phyloP scores from a whole-genome alignment of 208 protist genomes.

The Endotrypanum monterogeii region DNA sequence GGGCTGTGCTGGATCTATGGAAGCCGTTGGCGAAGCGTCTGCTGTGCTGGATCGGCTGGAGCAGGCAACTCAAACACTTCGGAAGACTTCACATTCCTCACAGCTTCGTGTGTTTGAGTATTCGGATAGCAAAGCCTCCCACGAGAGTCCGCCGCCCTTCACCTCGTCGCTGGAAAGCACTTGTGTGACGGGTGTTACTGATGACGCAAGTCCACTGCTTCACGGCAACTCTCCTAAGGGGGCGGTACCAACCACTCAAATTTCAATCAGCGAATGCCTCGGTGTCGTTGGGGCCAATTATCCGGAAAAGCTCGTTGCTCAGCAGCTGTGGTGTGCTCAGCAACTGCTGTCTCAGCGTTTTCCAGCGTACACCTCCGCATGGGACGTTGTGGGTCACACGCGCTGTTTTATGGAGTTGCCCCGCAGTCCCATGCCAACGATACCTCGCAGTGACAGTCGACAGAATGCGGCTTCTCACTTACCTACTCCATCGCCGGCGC shows the following conservation, averaged over 20 bases:
- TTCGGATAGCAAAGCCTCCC: not conserved
- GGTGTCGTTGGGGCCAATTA: conserved; percentile 25
- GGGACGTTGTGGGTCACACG: conserved; percentile 34
- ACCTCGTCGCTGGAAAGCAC: not conserved
- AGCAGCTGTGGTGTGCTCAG: conserved; percentile 46
- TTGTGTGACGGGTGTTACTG: not conserved
- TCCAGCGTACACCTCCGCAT: conserved; percentile 30
- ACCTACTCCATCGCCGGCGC: not conserved
- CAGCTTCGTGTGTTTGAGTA: conserved; percentile 29
- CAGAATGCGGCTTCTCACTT: not conserved
- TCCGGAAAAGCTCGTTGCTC: conserved; percentile 24
- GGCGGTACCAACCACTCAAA: not conserved
- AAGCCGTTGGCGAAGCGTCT: conserved; percentile 14
- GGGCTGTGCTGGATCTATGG: not conserved
- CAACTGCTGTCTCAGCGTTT: conserved; percentile 43
- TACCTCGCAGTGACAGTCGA: conserved; percentile 22
- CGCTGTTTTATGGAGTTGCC: conserved; percentile 24
- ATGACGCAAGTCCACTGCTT: not conserved
- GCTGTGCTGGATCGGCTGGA: conserved; percentile 14
- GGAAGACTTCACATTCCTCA: not conserved
- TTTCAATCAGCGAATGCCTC: conserved; percentile 15
- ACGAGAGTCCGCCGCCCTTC: conserved; percentile 24
- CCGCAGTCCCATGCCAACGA: conserved; percentile 38
- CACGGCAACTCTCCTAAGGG: not conserved
- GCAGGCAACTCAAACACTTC: conserved; percentile 9